Conservation (phyloP, 1,139 yeast genomes). For the Yamadazyma sp. region DNA sequence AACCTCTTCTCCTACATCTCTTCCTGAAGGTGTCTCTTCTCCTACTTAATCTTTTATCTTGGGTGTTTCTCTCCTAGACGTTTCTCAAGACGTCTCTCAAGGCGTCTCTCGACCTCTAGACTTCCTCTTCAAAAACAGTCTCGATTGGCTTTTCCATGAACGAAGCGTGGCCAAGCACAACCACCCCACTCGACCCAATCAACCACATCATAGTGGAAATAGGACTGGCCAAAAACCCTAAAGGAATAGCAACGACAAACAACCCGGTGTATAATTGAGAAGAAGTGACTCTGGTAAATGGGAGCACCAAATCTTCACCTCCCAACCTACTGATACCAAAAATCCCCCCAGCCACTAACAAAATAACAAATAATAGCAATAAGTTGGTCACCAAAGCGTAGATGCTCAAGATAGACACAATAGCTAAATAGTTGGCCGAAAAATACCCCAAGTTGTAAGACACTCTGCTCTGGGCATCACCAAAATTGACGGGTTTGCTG, state of each 20-base stretch:
- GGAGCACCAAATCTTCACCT: slow-evolving; percentile 78
- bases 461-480: slow-evolving; percentile 87
- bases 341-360: slow-evolving; percentile 67
- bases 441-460: slow-evolving; percentile 83
- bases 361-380: slow-evolving; percentile 78
- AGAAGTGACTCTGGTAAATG: slow-evolving; percentile 68
- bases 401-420: slow-evolving; percentile 63
- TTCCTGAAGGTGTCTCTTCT: too few relatives aligned
- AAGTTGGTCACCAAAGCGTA: slow-evolving; percentile 75
- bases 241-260: slow-evolving; percentile 74
- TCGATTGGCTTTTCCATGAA: slow-evolving; percentile 97
- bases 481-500: slow-evolving; percentile 86
- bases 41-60: not conserved
- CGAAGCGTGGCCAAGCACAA: slow-evolving; percentile 87
- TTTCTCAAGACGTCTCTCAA: not conserved
- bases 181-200: slow-evolving; percentile 88
- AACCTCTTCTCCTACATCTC: too few relatives aligned
- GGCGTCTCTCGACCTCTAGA: slow-evolving; percentile 18
- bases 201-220: slow-evolving; percentile 94
- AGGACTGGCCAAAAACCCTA: slow-evolving; percentile 92
- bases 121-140: slow-evolving; percentile 91
- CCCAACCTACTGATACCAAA: slow-evolving; percentile 74
- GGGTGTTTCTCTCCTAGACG: not conserved
- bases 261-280: slow-evolving; percentile 89
- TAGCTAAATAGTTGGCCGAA: slow-evolving; percentile 80